These are phyloP conservation scores for Boletus rex-veris DNA, from an alignment of 768 basidiomycete species.

Conservation along the genomic window DNA sequence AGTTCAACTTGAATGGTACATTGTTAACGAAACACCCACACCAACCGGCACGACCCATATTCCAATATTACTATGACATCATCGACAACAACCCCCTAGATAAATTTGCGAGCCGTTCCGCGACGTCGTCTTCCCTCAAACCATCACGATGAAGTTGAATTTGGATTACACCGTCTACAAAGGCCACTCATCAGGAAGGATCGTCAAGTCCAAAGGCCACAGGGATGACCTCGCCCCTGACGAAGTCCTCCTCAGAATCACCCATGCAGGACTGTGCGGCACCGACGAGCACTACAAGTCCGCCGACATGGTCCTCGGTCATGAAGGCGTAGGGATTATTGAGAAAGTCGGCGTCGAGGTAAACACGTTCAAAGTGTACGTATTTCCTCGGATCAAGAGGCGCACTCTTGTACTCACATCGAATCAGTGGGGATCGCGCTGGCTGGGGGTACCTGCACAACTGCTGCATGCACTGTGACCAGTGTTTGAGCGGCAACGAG, in stretches of 20 bases:
- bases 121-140: background rate
- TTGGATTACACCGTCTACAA: conserved; percentile 32
- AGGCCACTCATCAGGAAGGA: conserved; percentile 19
- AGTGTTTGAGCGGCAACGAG: conserved; percentile 34
- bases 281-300: conserved; percentile 36
- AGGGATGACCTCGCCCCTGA: conserved; percentile 20
- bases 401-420: too few relatives aligned
- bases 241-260: conserved; percentile 31
- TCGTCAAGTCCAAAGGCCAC: conserved; percentile 16
- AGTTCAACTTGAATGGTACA: too few relatives aligned
- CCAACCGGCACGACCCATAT: too few relatives aligned
- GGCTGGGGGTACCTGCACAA: conserved; percentile 34
- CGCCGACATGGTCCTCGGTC: conserved; percentile 37
- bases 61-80: conserved; percentile 6
- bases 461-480: conserved; percentile 32
- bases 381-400: background rate
- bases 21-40: too few relatives aligned
- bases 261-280: conserved; percentile 37
- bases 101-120: background rate
- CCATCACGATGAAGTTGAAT: conserved; percentile 14
- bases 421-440: conserved; percentile 12
- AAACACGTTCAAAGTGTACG: conserved; percentile 33
- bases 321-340: conserved; percentile 38
- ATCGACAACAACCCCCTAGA: background rate
- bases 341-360: conserved; percentile 32